These are phyloP conservation scores for Dipteronia sinensis DNA, from an alignment of 345 rosid genomes.

Conservation along the genomic window DNA sequence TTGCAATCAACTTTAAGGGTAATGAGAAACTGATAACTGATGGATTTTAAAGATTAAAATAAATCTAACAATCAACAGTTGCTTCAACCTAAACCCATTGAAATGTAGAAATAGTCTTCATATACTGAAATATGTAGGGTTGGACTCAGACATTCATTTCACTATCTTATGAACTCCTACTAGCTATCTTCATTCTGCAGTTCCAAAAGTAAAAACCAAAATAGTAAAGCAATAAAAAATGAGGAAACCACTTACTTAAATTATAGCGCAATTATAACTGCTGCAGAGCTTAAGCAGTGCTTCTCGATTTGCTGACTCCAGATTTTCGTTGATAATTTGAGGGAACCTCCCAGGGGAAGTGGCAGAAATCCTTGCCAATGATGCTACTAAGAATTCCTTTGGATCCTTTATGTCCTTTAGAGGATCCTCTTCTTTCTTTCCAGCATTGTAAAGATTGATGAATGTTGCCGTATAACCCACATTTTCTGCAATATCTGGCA, in stretches of 20 bases:
- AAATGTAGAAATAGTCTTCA: not conserved
- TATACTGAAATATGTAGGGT: not conserved
- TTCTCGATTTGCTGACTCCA: conserved; percentile 71
- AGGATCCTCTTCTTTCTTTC: conserved; percentile 93
- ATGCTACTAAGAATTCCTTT: conserved; percentile 69
- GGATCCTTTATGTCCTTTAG: conserved; percentile 74
- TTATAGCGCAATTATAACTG: conserved; percentile 57
- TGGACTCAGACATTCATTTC: not conserved
- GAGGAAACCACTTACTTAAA: conserved; percentile 55
- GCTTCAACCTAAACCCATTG: not conserved
- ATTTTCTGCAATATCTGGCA: conserved; percentile 87
- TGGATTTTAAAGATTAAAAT: not conserved
- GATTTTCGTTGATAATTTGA: conserved; percentile 65
- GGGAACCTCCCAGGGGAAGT: conserved; percentile 75
- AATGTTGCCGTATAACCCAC: conserved; percentile 79
- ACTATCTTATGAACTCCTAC: not conserved
- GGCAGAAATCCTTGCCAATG: conserved; percentile 64
- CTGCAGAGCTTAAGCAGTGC: conserved; percentile 73
- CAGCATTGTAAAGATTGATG: conserved; percentile 85
- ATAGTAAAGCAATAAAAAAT: conserved; percentile 5
- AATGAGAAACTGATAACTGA: not conserved
- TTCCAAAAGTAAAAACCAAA: not conserved
- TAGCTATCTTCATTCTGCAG: not conserved
- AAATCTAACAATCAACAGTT: not conserved
- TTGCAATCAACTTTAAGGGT: not conserved